A percentile compares a stretch with the other conserved stretches of the same genome.
phyloP scores from a whole-genome alignment of 73 alveolate species.

The Paramecium octaurelia region DNA sequence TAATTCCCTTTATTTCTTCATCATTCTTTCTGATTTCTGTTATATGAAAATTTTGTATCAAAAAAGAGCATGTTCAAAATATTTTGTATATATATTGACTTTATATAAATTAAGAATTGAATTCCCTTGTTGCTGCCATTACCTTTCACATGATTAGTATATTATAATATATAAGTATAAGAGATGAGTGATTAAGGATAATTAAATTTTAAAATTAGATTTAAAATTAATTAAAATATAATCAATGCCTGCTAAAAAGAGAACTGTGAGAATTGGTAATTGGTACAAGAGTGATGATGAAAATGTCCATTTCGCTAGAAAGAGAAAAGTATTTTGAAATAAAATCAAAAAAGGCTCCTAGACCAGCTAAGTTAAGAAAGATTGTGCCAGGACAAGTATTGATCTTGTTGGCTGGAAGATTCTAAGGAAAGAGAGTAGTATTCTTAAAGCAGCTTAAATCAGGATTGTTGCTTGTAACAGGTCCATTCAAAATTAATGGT shows the following conservation, averaged over 20 bases:
- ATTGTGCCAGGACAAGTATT: slow-evolving; percentile 87
- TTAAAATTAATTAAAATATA: slow-evolving; percentile 32
- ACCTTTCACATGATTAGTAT: background rate
- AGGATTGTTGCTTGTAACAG: slow-evolving; percentile 92
- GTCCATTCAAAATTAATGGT: slow-evolving; percentile 94
- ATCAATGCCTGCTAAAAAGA: slow-evolving; percentile 51
- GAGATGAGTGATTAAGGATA: slow-evolving; percentile 31
- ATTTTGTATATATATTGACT: background rate
- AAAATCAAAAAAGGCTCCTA: slow-evolving; percentile 58
- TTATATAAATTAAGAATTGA: background rate
- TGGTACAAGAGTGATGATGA: slow-evolving; percentile 67
- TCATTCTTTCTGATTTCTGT: background rate
- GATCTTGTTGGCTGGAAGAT: slow-evolving; percentile 88
- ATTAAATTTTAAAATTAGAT: slow-evolving; percentile 41
- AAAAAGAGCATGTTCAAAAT: too few species aligned
- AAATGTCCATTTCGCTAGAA: slow-evolving; percentile 56
- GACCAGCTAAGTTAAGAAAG: slow-evolving; percentile 80
- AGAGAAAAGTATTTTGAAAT: slow-evolving; percentile 14
- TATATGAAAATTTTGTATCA: background rate
- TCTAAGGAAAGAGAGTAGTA: slow-evolving; percentile 96
- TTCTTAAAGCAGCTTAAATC: slow-evolving; percentile 88
- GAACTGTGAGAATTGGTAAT: slow-evolving; percentile 53
- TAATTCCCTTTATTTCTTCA: background rate
- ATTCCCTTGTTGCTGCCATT: background rate
- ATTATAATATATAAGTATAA: background rate